These are phyloP conservation scores for Raddia distichophylla DNA, from an alignment of 176 grass and related monocot genomes.

Conservation along the genomic window DNA sequence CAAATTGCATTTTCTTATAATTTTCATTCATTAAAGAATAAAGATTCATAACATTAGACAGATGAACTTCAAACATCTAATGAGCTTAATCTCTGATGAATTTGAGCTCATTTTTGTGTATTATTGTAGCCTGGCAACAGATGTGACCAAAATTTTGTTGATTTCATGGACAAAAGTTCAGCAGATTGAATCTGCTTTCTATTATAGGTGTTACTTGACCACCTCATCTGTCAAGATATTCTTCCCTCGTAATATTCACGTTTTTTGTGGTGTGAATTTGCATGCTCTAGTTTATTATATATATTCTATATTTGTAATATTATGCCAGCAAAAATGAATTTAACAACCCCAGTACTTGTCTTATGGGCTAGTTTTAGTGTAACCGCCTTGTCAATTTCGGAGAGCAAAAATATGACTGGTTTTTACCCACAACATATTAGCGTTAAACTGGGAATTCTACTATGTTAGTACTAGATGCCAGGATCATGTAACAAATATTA, in stretches of 20 bases:
- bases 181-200: not conserved
- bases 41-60: not conserved
- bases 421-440: not conserved
- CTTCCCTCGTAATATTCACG: not conserved
- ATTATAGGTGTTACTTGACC: conserved; percentile 8
- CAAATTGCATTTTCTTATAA: not conserved
- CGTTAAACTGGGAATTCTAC: conserved; percentile 10
- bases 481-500: not conserved
- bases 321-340: conserved; percentile 13
- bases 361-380: not conserved
- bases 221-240: conserved; percentile 3
- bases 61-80: conserved; percentile 10
- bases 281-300: conserved; percentile 15
- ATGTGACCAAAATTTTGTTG: not conserved
- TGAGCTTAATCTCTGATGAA: not conserved
- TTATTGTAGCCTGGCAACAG: not conserved
- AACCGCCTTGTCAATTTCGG: conserved; percentile 13
- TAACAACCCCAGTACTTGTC: not conserved
- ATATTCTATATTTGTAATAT: conserved; percentile 12
- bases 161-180: conserved; percentile 4
- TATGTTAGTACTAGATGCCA: not conserved
- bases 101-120: not conserved
- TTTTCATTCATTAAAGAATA: conserved; percentile 10
- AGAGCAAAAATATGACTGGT: conserved; percentile 6
- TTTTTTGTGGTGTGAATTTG: conserved; percentile 5